Evolutionary conservation across 257 asterid genomes (phyloP).

Genomic region (Pogostemon cablin): DNA sequence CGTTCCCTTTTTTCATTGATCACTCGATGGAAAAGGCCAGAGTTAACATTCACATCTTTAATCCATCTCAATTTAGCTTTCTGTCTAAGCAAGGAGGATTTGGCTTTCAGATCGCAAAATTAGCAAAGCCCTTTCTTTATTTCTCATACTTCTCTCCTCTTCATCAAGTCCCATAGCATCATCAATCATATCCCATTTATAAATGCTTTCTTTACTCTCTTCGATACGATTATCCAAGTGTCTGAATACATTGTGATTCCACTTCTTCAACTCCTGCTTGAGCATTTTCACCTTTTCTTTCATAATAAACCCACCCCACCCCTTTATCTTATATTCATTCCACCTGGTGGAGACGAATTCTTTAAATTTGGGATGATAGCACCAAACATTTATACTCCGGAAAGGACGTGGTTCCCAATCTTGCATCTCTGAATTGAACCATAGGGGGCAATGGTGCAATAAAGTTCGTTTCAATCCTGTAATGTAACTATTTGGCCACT

Average conservation of each 20-base stretch:
- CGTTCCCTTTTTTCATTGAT: too few relatives aligned
- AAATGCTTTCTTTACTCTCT: neutral
- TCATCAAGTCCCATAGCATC: neutral
- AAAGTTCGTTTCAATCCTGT: neutral
- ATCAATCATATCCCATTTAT: neutral
- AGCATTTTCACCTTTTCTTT: neutral
- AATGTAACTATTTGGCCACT: neutral
- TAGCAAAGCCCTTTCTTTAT: neutral
- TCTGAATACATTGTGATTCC: neutral
- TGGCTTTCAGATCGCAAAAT: neutral
- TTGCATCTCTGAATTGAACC: too few relatives aligned
- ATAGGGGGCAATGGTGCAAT: too few relatives aligned
- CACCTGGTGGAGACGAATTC: neutral
- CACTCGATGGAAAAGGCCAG: too few relatives aligned
- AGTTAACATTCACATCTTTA: neutral
- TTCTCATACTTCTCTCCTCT: neutral
- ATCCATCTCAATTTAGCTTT: neutral
- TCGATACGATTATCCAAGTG: neutral
- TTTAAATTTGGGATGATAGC: neutral
- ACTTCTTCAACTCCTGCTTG: neutral
- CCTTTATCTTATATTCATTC: neutral
- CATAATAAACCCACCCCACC: too few relatives aligned
- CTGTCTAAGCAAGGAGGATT: neutral
- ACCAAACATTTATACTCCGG: neutral
- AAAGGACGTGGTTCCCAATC: neutral